Evolutionary conservation across 2,329 filamentous ascomycete genomes (phyloP), one percentile per base, ranked within the genome.

Genomic region (Tolypocladium amazonense): DNA sequence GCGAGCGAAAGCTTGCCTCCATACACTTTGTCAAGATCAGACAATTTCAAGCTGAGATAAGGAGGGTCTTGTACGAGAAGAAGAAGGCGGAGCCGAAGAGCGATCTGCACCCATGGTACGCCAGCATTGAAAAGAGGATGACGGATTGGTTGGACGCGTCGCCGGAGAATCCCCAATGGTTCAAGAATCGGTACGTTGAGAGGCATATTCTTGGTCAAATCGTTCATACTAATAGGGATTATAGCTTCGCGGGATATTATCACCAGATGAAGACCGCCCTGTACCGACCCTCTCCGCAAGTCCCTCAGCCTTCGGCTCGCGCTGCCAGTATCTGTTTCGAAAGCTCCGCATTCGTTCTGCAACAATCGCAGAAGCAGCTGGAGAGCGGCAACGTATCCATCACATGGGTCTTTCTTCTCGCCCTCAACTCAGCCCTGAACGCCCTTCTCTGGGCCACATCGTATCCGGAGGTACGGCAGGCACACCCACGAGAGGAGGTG

Each of bases 21-120:
- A 92, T 97, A 62, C 93, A 99, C 71, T 94, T 96, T 67, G 92
- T 92, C 77, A 93, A 90, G 70, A 95, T 97, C 90, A 83, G 91
- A 59, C 74, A 95, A 60, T 78, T 92, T 15, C 92, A 97, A 71
- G 85, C 92, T 18, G 93, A 97, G 73, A 94, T 97, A 52, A 83
- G 92, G 60, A 84, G 92, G 60, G 88, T 86, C 8, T 78, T 97
- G 0, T 97, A 99, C 70, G 88, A 96, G 66, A 88, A 87, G 72
- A 94, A 94, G 72, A 83, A 88, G 53, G 76, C 85, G 0, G 87
- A 90, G 57, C 92, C 93, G 0, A 84, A 83, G 58, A 84, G 88
- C 69, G 91, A 96, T 67, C 81, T 84, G 47, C 88, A 97, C 73
- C 90, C 90, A 1, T 97, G 94, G 92, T 97, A 95, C 69, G 73